Evolutionary conservation across 371 early-diverging fungal genomes (phyloP).

Genomic region (Mucor racemosus): DNA sequence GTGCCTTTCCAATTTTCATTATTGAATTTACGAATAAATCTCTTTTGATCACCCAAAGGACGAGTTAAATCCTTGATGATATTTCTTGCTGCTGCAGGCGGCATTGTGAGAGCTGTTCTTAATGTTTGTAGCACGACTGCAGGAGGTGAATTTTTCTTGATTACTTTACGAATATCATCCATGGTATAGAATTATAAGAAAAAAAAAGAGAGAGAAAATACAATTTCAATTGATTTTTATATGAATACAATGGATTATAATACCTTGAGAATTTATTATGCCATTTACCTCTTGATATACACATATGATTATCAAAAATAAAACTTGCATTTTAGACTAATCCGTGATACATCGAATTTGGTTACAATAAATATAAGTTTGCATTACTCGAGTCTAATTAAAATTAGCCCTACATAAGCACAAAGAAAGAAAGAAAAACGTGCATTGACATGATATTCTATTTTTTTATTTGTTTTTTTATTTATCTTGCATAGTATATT

Average conservation of each 20-base stretch:
- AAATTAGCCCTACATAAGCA: neutral
- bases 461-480: neutral
- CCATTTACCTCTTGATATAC: neutral
- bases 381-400: neutral
- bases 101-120: conserved; percentile 17
- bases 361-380: neutral
- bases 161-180: conserved; percentile 26
- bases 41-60: conserved; percentile 21
- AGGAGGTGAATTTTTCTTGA: conserved; percentile 24
- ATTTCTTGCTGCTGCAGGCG: conserved; percentile 14
- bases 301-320: neutral
- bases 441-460: neutral
- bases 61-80: conserved; percentile 27
- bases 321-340: neutral
- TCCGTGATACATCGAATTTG: neutral
- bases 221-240: neutral
- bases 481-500: neutral
- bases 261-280: conserved; percentile 4
- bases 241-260: neutral
- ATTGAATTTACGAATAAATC: conserved; percentile 24
- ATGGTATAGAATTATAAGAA: conserved; percentile 7
- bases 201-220: neutral
- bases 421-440: neutral
- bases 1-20: conserved; percentile 27
- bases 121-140: conserved; percentile 18